Base-by-base conservation (phyloP, 495 filamentous ascomycete species). In the Talaromyces nanjingensis region DNA sequence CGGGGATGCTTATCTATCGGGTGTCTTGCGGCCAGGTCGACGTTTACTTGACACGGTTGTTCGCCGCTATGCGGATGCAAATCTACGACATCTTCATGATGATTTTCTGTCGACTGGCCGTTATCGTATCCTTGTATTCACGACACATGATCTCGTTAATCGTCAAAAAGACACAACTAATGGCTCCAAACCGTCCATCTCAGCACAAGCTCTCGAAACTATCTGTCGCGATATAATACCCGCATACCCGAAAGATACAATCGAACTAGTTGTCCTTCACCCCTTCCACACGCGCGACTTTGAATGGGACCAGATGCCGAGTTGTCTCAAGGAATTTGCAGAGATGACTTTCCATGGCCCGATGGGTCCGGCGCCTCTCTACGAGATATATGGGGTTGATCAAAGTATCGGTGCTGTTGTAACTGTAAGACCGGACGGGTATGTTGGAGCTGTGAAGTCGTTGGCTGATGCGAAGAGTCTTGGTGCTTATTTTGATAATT, bases 21-120 rank as follows among this genome's bases (percentile, higher is more conserved):
- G 82, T 16, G 67, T 79, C 52, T 64, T 76, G 11, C 68, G 69
- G 11, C 68, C 74, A 27, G 73, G 74, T 8, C 49, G 75, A 29
- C 64, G 75, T 63, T 57, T 76, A 27, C 53, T 73, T 11, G 53
- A 56, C 20, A n/a, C 53, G n/a, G 27, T 56, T 16, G 53, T 56
- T n/a, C 22, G 22, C 29, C 76, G 88, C 14, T 90, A 85, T 67
- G 77, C 89, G 52, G 88, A 89, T 67, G 82, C 86, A 5, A 91
- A 90, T 64, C 85, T 87, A 1, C 83, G 90, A 24, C 84, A 90
- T 65, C 75, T 90, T 27, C 86, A 91, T 68, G 81, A 89, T 6
- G 87, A 90, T 67, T 86, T 90, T n/a, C 87, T 88, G 1, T 77
- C 87, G 64, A 70, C 89, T 4, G 81, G 87, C 12, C 89, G 90